A percentile compares a stretch with the other conserved stretches of the same genome.
Evolutionary conservation across 2,329 filamentous ascomycete species (phyloP).

Genomic region (Talaromyces sp.): DNA sequence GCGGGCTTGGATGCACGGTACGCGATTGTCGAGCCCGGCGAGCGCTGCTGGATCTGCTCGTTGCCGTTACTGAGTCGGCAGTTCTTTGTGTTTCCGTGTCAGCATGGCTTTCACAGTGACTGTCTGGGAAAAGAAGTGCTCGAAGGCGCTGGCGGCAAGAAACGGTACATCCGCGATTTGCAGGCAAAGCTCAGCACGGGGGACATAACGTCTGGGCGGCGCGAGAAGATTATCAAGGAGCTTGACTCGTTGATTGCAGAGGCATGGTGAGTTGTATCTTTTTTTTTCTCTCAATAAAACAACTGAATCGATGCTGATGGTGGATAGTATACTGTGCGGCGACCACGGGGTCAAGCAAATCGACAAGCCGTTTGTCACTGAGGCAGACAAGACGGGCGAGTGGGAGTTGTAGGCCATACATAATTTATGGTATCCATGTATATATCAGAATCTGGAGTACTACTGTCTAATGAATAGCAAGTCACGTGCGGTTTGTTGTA

Average conservation of each 20-base stretch:
- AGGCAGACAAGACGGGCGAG: slow-evolving; percentile 67
- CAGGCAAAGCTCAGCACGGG: slow-evolving; percentile 79
- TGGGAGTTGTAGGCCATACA: slow-evolving; percentile 59
- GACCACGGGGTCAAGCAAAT: slow-evolving; percentile 92
- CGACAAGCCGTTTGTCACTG: slow-evolving; percentile 81
- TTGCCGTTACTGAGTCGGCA: slow-evolving; percentile 81
- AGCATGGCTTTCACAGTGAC: slow-evolving; percentile 95
- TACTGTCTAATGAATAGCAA: slow-evolving; percentile 26
- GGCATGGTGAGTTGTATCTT: slow-evolving; percentile 60
- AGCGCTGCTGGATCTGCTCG: slow-evolving; percentile 84
- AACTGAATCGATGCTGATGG: neutral
- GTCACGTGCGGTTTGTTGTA: neutral
- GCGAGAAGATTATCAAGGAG: slow-evolving; percentile 80
- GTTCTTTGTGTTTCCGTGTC: slow-evolving; percentile 98
- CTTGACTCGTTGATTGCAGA: slow-evolving; percentile 87
- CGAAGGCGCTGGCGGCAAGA: slow-evolving; percentile 71
- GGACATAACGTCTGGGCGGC: slow-evolving; percentile 60
- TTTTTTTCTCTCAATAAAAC: neutral
- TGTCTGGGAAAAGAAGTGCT: slow-evolving; percentile 83
- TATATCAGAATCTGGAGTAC: slow-evolving; percentile 44
- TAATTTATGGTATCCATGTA: neutral
- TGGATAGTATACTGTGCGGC: slow-evolving; percentile 75
- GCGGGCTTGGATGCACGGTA: slow-evolving; percentile 79
- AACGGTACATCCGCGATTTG: slow-evolving; percentile 74
- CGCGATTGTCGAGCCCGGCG: slow-evolving; percentile 92